Evolutionary conservation across 495 filamentous ascomycete genomes (phyloP), one percentile per base, ranked within the genome.

Genomic region (Schizothecium vesticola): DNA sequence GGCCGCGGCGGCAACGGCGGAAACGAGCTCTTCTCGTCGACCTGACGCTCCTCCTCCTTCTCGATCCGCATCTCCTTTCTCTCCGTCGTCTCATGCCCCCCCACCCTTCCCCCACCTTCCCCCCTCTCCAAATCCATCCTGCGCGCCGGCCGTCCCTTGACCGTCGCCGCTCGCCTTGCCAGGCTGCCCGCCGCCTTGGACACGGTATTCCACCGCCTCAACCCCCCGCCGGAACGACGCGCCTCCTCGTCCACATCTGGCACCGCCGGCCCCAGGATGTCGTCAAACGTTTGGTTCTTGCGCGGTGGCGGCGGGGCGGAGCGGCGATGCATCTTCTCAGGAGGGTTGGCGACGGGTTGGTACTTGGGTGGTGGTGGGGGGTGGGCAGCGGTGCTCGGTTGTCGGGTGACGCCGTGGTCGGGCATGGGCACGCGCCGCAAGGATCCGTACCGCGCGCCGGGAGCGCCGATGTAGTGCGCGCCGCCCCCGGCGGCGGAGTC

Each of bases 381-480:
- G 25, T 61, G 11, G 73, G 71, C 67, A 68, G 36, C 12, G 64
- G 43, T 16, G 60, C 28, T 13, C 31, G 13, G 0, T 25, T 24
- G 0, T 13, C 31, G 19, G 4, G 1, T 3, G 24, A 21, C 22
- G 26, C 51, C 26, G 26, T 28, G 26, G 6, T 51, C 43, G 5
- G 43, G 43, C 16, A n/a, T 19, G 2, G 43, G 43, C 22, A 80
- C 76, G 3, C 76, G 78, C 16, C 73, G 72, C 9, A 86, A 76
- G 56, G 69, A 56, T 29, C 84, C 84, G 71, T 85, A 85, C 12
- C 67, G 75, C 23, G 70, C 75, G 11, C 84, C 84, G 1, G 82
- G 76, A 3, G 78, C 78, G 33, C 78, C 76, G 71, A 83, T 78
- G 79, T 80, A 86, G 69, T 71, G 58, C 36, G 66, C 70, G 24